These are phyloP conservation scores for Fraxinus americana DNA, from an alignment of 257 asterid species.

Conservation along the genomic window DNA sequence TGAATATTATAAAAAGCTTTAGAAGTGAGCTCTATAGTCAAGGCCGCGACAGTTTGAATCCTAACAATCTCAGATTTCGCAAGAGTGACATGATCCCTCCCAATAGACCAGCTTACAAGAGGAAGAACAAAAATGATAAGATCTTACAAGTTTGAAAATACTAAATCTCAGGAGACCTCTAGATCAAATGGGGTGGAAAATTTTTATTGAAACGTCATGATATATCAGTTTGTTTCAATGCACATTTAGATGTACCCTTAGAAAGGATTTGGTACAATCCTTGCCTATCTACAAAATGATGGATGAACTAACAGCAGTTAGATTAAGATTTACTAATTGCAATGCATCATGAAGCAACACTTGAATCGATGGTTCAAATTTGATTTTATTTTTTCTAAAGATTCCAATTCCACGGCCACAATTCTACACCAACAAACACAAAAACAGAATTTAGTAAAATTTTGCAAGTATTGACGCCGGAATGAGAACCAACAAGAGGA, in stretches of 20 bases:
- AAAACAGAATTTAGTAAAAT: neutral
- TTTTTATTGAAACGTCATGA: neutral
- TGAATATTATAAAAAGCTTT: too few relatives aligned
- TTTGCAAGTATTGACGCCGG: neutral
- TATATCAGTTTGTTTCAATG: neutral
- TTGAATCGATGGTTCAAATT: neutral
- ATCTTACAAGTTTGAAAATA: neutral
- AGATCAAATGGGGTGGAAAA: neutral
- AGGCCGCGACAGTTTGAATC: neutral
- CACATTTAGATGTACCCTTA: neutral
- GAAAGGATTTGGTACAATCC: neutral
- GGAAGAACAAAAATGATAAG: neutral
- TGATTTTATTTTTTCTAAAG: neutral
- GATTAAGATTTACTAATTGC: neutral
- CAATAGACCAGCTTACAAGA: neutral
- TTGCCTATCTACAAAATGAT: neutral
- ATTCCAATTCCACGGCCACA: neutral
- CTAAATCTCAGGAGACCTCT: neutral
- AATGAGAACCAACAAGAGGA: neutral
- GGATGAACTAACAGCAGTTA: neutral
- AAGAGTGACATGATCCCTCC: neutral
- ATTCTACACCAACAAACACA: neutral
- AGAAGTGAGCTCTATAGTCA: too few relatives aligned
- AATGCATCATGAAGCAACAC: neutral
- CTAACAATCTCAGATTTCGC: neutral